Conservation (phyloP, 2,329 filamentous ascomycete species). For the Sarocladiaceae sp. region DNA sequence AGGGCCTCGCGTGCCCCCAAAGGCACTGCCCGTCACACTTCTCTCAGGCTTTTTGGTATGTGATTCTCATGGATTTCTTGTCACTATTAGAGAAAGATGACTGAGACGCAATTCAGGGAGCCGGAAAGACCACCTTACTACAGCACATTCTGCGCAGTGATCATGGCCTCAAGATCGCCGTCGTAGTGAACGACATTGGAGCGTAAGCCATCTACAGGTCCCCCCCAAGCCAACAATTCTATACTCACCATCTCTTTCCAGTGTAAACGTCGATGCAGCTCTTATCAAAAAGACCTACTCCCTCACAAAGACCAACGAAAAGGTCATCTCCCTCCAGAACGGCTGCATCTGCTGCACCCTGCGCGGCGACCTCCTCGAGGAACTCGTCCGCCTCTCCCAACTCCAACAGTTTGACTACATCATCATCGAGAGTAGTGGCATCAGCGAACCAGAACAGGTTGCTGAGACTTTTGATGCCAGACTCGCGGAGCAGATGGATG, state of each 20-base stretch:
- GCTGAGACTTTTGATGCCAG: conserved; percentile 64
- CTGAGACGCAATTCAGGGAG: conserved; percentile 40
- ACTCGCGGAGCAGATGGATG: conserved; percentile 41
- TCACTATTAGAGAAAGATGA: neutral
- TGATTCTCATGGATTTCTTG: neutral
- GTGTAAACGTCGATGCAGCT: conserved; percentile 59
- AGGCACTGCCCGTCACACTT: conserved; percentile 26
- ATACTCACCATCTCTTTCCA: conserved; percentile 16
- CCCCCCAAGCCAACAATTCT: fast-evolving
- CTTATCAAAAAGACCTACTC: conserved; percentile 50
- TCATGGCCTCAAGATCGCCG: conserved; percentile 62
- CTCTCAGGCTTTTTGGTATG: conserved; percentile 28
- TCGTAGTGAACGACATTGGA: conserved; percentile 69
- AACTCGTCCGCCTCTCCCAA: conserved; percentile 58
- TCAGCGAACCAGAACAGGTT: conserved; percentile 68
- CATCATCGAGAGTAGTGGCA: conserved; percentile 64
- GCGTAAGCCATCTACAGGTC: conserved; percentile 35
- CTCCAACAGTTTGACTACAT: conserved; percentile 63
- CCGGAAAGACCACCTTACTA: conserved; percentile 65
- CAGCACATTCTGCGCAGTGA: conserved; percentile 62
- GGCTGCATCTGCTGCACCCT: conserved; percentile 74
- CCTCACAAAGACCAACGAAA: conserved; percentile 53
- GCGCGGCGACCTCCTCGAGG: conserved; percentile 63
- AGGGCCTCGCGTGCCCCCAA: conserved; percentile 11
- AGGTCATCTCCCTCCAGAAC: conserved; percentile 63